Conservation (phyloP, 768 basidiomycete species). For the Lanmaoa pseudosensibilis region DNA sequence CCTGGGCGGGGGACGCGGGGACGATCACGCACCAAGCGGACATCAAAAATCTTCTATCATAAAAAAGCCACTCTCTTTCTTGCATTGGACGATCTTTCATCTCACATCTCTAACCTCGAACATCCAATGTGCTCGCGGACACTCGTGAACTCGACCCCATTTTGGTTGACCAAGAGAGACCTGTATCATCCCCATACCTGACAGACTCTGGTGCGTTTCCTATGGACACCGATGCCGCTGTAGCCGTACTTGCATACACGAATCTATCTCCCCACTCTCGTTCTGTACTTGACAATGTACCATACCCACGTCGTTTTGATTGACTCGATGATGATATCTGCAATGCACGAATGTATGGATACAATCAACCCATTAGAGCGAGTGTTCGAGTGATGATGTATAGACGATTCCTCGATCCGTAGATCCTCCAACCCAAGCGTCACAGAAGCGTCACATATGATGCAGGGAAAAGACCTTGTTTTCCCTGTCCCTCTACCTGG, state of each 20-base stretch:
- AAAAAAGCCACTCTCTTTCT: constrained; percentile 18
- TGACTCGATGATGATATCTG: constrained; percentile 15
- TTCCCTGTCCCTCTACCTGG: constrained; percentile 56
- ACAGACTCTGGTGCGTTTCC: constrained; percentile 19
- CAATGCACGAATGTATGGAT: constrained; percentile 7
- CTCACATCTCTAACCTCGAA: constrained; percentile 31
- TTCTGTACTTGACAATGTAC: constrained; percentile 32
- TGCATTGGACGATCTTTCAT: constrained; percentile 18
- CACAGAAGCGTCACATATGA: constrained; percentile 66
- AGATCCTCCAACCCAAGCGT: background rate
- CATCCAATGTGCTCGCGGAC: constrained; percentile 24
- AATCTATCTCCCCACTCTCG: constrained; percentile 34
- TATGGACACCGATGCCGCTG: constrained; percentile 26
- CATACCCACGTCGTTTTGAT: constrained; percentile 29
- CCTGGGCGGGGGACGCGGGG: background rate
- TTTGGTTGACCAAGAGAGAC: background rate
- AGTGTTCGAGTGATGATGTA: background rate
- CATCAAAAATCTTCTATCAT: constrained; percentile 26
- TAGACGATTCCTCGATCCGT: background rate
- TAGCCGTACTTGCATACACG: constrained; percentile 24
- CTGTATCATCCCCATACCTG: constrained; percentile 5
- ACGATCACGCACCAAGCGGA: constrained; percentile 19
- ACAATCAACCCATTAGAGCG: background rate
- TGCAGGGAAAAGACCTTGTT: constrained; percentile 63
- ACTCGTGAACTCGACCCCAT: constrained; percentile 12